Base-by-base conservation (phyloP, 2,329 filamentous ascomycete species). In the Trichoderma polysporum region DNA sequence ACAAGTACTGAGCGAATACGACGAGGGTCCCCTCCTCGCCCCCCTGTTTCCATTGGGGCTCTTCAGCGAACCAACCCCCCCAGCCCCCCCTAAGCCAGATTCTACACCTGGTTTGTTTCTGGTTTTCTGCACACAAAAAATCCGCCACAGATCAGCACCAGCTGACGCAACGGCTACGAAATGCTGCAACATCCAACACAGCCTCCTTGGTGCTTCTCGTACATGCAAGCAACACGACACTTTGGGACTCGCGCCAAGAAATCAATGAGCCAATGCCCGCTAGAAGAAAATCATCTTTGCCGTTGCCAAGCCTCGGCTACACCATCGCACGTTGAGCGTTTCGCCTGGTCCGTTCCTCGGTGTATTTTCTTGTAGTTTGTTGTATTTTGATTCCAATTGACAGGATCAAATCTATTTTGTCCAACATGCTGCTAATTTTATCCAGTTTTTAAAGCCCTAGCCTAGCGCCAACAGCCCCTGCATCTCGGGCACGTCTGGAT, bases 361-460 rank as follows among this genome's bases (percentile, higher is more conserved):
- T 19, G 52, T 17, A 1, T 10, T 17, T 25, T 22, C 31, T 35
- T 35, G n/a, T 57, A 10, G 13, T 13, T 2, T 29, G 3, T 25
- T 29, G 3, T 25, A 3, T 8, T 0, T 41, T 19, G 22, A n/a
- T 19, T 9, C 29, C 22, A 19, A 52, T 15, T 29, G 31, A n/a
- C n/a, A n/a, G n/a, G n/a, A n/a, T n/a, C n/a, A n/a, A 19, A 27
- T 52, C 15, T 52, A 29, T 9, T 61, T 39, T 52, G 19, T 27
- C 33, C 59, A 41, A 62, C 19, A 45, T 62, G 59, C 60, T 63
- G 49, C 35, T 63, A 63, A 63, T 54, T 54, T 63, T 63, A 45
- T 41, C 25, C 19, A 35, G 41, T 45, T 45, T 39, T 62, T 63
- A 54, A 62, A 63, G 60, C 60, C 60, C 60, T 63, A 63, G 60